Conservation (phyloP, 2,329 filamentous ascomycete species). For the Nannizziopsis barbatae region DNA sequence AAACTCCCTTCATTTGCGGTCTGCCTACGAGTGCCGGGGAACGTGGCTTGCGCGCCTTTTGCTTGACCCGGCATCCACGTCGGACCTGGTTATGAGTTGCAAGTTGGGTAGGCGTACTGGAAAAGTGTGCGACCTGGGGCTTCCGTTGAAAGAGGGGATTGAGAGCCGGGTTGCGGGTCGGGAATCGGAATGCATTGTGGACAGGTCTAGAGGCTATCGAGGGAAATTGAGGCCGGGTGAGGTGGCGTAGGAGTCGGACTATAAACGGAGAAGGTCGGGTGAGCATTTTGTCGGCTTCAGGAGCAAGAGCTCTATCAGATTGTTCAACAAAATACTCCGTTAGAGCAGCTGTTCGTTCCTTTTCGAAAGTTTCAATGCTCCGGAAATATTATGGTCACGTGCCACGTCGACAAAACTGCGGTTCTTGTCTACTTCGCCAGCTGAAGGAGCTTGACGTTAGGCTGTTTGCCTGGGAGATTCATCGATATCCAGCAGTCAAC, state of each 20-base stretch:
- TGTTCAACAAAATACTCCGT: neutral
- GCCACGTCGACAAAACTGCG: conserved; percentile 18
- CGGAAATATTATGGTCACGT: conserved; percentile 18
- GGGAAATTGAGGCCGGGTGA: conserved; percentile 20
- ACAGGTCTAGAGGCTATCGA: conserved; percentile 23
- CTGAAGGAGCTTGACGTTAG: conserved; percentile 30
- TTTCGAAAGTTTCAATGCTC: conserved; percentile 6
- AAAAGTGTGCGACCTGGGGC: conserved; percentile 40
- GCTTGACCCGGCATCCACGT: conserved; percentile 63
- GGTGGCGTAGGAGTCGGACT: conserved; percentile 26
- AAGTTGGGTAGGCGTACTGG: conserved; percentile 45
- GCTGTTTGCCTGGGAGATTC: conserved; percentile 15
- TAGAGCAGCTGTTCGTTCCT: neutral
- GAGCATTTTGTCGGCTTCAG: conserved; percentile 15
- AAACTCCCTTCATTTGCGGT: conserved; percentile 88
- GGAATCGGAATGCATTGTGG: conserved; percentile 14
- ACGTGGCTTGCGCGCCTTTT: conserved; percentile 71
- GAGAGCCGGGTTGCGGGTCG: conserved; percentile 19
- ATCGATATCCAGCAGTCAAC: no score
- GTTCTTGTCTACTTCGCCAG: conserved; percentile 18
- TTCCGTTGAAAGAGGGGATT: conserved; percentile 15
- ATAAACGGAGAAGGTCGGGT: conserved; percentile 28
- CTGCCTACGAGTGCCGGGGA: conserved; percentile 71
- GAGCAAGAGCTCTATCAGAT: neutral
- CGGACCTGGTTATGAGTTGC: conserved; percentile 66